Evolutionary conservation across 2,329 filamentous ascomycete species (phyloP), one percentile per base, ranked within the genome.

Genomic region (Conoideocrella luteorostrata): DNA sequence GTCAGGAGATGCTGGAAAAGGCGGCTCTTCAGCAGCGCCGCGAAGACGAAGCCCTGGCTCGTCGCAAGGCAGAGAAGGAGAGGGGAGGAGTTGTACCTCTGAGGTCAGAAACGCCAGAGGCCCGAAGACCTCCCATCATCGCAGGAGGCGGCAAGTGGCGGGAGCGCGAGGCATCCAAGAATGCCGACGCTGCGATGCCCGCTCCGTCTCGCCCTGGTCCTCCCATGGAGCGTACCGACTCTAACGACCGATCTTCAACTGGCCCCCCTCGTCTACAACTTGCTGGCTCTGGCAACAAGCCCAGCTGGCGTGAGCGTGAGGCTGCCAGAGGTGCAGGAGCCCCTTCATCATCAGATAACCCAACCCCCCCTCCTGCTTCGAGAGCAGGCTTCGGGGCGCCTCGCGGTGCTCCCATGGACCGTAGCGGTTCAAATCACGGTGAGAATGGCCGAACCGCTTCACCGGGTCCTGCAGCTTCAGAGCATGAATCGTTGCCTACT

Each of bases 41-140:
- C 63, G 90, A 95, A 65, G 89, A 93, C 56, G 90, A 95, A 64
- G 90, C 88, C 13, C 80, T 90, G 66, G 85, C 84, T 52, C 80
- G 85, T 55, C 80, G 78, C 63, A 79, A 75, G 58, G 82, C 75
- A 47, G 80, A 80, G 64, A 87, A 79, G 66, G 77, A 77, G 56
- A 69, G 68, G 56, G 69, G 68, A 53, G 61, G 37, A 22, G 17
- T 47, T 15, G 37, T 45, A 39, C 48, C 36, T 35, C 42, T 35
- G 7, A 46, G 54, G 36, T 52, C 55, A 41, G 57, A 60, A 11
- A 46, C 52, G 3, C 39, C 57, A 10, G 62, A 64, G 40, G 55
- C 50, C 36, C 62, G 63, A 43, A 59, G 51, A 48, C 62, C 64
- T 18, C 56, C 58, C 7, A 39, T 54, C 37, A 55, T 62, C 42